Evolutionary conservation across 23 red algal species (phyloP).

Genomic region (Chondrus crispus): DNA sequence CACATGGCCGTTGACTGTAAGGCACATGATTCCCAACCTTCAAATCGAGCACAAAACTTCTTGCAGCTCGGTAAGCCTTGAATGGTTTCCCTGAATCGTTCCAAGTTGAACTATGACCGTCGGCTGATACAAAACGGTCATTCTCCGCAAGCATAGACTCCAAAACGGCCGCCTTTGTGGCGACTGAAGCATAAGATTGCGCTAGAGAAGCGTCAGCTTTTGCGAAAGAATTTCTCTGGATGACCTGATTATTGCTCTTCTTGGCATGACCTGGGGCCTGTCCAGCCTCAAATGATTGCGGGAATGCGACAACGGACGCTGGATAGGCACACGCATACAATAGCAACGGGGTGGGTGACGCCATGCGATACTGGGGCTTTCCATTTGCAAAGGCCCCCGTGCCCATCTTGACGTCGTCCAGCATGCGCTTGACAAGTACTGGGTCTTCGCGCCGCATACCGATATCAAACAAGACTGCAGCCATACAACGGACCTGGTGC

Average conservation of each 20-base stretch:
- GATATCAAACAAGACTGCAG: slow-evolving; percentile 83
- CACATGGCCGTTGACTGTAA: neutral
- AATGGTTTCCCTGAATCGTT: neutral
- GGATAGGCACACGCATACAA: slow-evolving; percentile 82
- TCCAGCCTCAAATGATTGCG: slow-evolving; percentile 8
- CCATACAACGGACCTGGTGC: slow-evolving; percentile 98
- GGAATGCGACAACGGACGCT: slow-evolving; percentile 34
- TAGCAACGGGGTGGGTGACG: slow-evolving; percentile 82
- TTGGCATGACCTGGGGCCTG: too few species aligned
- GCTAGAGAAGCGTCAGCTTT: slow-evolving; percentile 28
- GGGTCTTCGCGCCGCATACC: slow-evolving; percentile 70
- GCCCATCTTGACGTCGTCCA: slow-evolving; percentile 27
- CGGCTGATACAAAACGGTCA: neutral
- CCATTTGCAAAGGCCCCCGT: slow-evolving; percentile 41
- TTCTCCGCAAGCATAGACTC: slow-evolving; percentile 28
- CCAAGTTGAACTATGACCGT: too few species aligned
- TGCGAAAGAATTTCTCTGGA: too few species aligned
- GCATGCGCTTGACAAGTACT: slow-evolving; percentile 46
- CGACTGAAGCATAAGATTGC: slow-evolving; percentile 10
- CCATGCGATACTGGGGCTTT: slow-evolving; percentile 79
- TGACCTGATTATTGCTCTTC: too few species aligned
- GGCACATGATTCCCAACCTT: neutral
- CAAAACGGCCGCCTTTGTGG: slow-evolving; percentile 39
- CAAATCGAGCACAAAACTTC: neutral
- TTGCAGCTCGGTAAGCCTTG: neutral